Base-by-base conservation (phyloP, 1,139 yeast species). In the Arxiozyma slooffiae region DNA sequence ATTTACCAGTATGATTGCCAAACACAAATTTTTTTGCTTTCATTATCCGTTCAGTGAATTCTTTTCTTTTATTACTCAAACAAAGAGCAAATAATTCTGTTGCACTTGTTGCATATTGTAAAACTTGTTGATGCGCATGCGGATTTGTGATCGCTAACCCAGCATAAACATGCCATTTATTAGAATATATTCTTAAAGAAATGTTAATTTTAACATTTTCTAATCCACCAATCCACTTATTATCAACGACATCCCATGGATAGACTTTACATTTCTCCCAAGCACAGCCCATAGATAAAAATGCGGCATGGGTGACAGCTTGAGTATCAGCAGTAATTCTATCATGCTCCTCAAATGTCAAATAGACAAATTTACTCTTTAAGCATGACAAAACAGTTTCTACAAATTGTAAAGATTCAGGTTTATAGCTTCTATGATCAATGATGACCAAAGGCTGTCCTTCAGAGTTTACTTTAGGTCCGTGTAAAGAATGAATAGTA, bases 131-230 rank as follows among this genome's bases (percentile, higher is more conserved):
- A 63, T 90, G 97, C 0, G 98, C 97, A 30, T 92, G 80, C 0
- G 97, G 97, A 64, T 92, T 92, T 3, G 96, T 85, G 55, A 92
- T 90, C 11, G 97, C 97, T 60, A 92, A 74, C 0, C 98, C 98
- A 5, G 98, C 98, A 64, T 92, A 92, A 23, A 92, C 98, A 64
- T 92, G 98, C 96, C 97, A 92, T 68, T 90, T 89, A 69, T 90
- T 92, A 34, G 95, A 82, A 67, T 76, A 92, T 45, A 92, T 92
- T 57, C 98, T 75, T 63, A 92, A 71, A 0, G 97, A 85, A 48
- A 92, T 89, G 66, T 92, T 92, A 65, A 90, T 86, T 62, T 92
- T 92, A 34, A 96, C 97, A 67, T 92, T 92, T 66, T 92, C 98
- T 47, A 92, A 74, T 3, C 98, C 97, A 11, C 98, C 97, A 38